These are phyloP conservation scores for Ustilago shanxiensis DNA, from an alignment of 1,284 basidiomycete species.

Conservation along the genomic window DNA sequence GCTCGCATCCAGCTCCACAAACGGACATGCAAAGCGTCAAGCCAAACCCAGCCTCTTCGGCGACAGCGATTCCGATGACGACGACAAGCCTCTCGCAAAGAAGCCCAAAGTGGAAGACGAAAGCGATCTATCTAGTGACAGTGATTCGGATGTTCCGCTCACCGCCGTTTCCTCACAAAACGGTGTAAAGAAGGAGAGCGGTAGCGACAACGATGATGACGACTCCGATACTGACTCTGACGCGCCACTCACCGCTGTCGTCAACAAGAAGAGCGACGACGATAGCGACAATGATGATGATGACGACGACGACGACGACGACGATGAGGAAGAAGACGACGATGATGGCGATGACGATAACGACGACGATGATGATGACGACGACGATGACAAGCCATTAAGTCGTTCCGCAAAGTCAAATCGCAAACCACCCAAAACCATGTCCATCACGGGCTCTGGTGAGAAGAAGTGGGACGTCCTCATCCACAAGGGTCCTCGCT, in stretches of 20 bases:
- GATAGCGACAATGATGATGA: conserved; percentile 35
- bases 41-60: conserved; percentile 32
- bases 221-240: conserved; percentile 57
- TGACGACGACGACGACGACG: conserved; percentile 45
- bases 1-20: conserved; percentile 26
- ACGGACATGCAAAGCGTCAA: conserved; percentile 38
- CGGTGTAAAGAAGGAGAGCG: conserved; percentile 43
- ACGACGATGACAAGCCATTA: conserved; percentile 74
- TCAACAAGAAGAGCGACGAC: conserved; percentile 37
- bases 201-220: conserved; percentile 21
- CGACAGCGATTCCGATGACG: conserved; percentile 48
- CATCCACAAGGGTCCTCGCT: conserved; percentile 93
- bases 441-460: conserved; percentile 56
- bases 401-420: conserved; percentile 25
- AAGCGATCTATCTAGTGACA: conserved; percentile 32
- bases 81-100: conserved; percentile 52
- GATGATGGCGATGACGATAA: conserved; percentile 53
- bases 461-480: conserved; percentile 86
- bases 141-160: conserved; percentile 53
- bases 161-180: conserved; percentile 36
- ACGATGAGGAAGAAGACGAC: conserved; percentile 43
- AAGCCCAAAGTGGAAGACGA: conserved; percentile 24
- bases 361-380: conserved; percentile 58
- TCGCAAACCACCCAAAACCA: conserved; percentile 46
- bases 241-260: conserved; percentile 46